Percentiles rank a stretch among this genome's conserved stretches.
phyloP scores from a whole-genome alignment of 495 filamentous ascomycete species.

The Rusavskia elegans region DNA sequence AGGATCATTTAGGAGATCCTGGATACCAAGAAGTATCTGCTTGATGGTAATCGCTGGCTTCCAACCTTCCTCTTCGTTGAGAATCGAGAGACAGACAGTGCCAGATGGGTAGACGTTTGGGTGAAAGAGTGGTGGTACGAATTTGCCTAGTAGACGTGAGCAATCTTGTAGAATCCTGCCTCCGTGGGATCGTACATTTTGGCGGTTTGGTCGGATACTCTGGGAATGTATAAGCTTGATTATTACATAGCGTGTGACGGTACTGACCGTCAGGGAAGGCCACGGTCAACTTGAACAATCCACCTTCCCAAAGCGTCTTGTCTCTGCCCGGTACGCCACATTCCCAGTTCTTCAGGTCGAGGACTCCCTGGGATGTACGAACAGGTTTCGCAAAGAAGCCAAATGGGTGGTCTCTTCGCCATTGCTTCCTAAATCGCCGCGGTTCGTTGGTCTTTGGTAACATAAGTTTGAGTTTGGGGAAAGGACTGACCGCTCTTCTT shows the following conservation, averaged over 20 bases:
- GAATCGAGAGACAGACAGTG: slow-evolving; percentile 90
- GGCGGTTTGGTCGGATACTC: slow-evolving; percentile 98
- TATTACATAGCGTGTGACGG: neutral
- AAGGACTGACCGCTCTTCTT: slow-evolving; percentile 61
- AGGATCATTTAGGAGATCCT: slow-evolving; percentile 87
- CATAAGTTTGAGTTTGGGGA: slow-evolving; percentile 11
- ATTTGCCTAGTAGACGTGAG: slow-evolving; percentile 57
- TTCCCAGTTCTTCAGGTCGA: slow-evolving; percentile 92
- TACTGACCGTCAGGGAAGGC: slow-evolving; percentile 85
- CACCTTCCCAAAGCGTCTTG: slow-evolving; percentile 92
- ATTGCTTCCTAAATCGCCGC: slow-evolving; percentile 57
- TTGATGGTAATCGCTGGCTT: slow-evolving; percentile 96
- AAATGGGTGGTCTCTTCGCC: slow-evolving; percentile 92
- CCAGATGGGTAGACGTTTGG: slow-evolving; percentile 98
- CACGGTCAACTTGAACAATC: slow-evolving; percentile 84
- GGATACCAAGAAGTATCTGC: slow-evolving; percentile 88
- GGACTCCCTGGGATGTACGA: slow-evolving; percentile 58
- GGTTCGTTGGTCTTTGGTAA: neutral
- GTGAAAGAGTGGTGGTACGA: slow-evolving; percentile 89
- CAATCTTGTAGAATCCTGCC: neutral
- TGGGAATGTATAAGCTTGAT: slow-evolving; percentile 24
- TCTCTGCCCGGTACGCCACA: slow-evolving; percentile 93
- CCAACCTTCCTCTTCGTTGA: slow-evolving; percentile 99
- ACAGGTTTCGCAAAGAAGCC: slow-evolving; percentile 89
- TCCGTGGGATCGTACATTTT: slow-evolving; percentile 54